These are phyloP conservation scores for Lentinula sp. DNA, from an alignment of 768 basidiomycete species.

Conservation along the genomic window DNA sequence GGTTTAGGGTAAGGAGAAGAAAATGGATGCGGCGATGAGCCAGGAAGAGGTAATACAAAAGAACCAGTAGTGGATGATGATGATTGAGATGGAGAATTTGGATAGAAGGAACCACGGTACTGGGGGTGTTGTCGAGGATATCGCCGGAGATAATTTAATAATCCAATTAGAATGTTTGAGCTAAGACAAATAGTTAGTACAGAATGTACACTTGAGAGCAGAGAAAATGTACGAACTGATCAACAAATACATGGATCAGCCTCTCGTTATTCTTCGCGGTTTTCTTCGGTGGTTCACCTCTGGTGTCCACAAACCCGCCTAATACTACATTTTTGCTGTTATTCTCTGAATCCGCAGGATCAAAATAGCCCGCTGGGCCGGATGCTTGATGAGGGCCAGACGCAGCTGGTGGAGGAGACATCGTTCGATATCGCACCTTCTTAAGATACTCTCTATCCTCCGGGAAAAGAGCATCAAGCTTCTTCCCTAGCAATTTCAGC, in stretches of 20 bases:
- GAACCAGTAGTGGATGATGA: conserved; percentile 17
- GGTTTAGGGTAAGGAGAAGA: conserved; percentile 25
- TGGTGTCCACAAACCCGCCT: conserved; percentile 18
- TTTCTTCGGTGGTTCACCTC: conserved; percentile 14
- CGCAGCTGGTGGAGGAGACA: conserved; percentile 5
- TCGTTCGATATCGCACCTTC: conserved; percentile 4
- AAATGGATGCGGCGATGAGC: conserved; percentile 14
- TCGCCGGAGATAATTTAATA: conserved; percentile 63
- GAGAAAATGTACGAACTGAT: conserved; percentile 29
- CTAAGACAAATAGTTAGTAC: conserved; percentile 28
- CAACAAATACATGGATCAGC: conserved; percentile 34
- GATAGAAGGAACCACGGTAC: conserved; percentile 3
- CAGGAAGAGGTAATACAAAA: conserved; percentile 13
- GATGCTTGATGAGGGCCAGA: conserved; percentile 6
- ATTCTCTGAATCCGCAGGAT: neutral
- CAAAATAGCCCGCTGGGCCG: conserved; percentile 8
- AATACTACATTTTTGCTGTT: neutral
- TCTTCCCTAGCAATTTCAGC: conserved; percentile 14
- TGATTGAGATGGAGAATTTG: neutral
- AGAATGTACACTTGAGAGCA: neutral
- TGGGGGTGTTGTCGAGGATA: conserved; percentile 28
- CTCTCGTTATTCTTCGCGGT: conserved; percentile 11
- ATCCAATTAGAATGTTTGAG: conserved; percentile 84
- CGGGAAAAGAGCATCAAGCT: conserved; percentile 17
- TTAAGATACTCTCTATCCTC: conserved; percentile 12